Conservation (phyloP, 2,329 filamentous ascomycete genomes). For the Aspergillus nomiae region DNA sequence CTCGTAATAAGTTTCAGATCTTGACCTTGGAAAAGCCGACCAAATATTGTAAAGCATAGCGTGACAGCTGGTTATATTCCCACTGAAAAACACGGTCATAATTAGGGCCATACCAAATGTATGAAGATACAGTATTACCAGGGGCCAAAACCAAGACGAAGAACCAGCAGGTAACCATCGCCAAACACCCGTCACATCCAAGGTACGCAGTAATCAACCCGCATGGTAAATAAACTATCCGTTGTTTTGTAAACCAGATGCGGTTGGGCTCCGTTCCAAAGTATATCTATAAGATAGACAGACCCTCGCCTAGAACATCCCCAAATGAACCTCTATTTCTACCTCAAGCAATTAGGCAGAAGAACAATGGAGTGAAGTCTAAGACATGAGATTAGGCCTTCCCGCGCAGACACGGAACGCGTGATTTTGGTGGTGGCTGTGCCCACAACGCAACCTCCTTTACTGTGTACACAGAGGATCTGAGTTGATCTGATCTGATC, state of each 20-base stretch:
- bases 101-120: conserved; percentile 3
- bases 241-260: not conserved
- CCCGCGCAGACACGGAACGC: not conserved
- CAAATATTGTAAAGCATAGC: not conserved
- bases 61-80: not conserved
- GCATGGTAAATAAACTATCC: not conserved
- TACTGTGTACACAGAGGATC: not conserved
- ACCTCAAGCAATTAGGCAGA: not conserved
- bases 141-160: conserved; percentile 1
- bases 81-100: not conserved
- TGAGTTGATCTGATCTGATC: not conserved
- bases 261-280: not conserved
- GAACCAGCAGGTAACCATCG: not conserved
- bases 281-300: not conserved
- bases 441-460: not conserved
- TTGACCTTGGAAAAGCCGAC: not conserved
- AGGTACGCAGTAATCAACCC: not conserved
- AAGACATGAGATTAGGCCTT: not conserved
- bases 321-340: not conserved
- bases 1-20: not conserved
- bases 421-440: conserved; percentile 4
- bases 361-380: not conserved
- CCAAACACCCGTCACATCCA: conserved; percentile 1
- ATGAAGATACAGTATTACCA: conserved; percentile 5
- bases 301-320: too few relatives aligned